Percentiles rank a stretch among this genome's conserved stretches.
Conservation (phyloP, 495 filamentous ascomycete species). For the Chaetomium fimeti region DNA sequence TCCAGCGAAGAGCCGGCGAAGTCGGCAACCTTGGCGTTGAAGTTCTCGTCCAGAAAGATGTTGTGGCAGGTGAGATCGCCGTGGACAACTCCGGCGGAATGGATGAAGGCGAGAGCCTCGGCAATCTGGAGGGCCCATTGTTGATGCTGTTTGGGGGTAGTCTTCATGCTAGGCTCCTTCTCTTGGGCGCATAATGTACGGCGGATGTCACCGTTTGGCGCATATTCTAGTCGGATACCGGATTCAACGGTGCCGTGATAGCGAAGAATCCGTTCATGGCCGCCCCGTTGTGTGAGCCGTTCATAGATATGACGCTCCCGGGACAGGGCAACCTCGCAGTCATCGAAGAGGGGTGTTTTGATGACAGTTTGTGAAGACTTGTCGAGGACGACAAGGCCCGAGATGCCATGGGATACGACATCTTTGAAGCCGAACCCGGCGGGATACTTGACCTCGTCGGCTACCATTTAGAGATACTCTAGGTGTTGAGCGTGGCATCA, state of each 20-base stretch:
- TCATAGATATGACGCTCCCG: slow-evolving; percentile 5
- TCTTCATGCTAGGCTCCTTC: neutral
- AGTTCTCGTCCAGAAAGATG: slow-evolving; percentile 1
- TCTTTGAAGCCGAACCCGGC: neutral
- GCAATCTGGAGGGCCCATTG: slow-evolving; percentile 2
- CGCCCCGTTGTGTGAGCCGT: neutral
- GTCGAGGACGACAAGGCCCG: neutral
- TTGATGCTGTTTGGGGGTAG: neutral
- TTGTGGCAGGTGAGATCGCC: slow-evolving; percentile 7
- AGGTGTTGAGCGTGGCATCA: no score
- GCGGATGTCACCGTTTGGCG: neutral
- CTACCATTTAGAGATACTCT: neutral
- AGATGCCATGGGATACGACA: neutral
- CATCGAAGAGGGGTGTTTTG: neutral
- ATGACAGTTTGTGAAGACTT: neutral
- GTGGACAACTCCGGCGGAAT: slow-evolving; percentile 2
- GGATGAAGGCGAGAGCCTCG: neutral
- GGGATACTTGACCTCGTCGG: slow-evolving; percentile 9
- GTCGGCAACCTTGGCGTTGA: slow-evolving; percentile 3
- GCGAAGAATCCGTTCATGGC: neutral
- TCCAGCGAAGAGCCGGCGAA: slow-evolving; percentile 10
- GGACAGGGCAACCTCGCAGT: neutral
- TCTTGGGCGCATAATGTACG: neutral
- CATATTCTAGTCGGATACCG: slow-evolving; percentile 2
- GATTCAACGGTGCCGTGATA: neutral